Conservation (phyloP, 108 stramenopile genomes). For the Skeletonema menzelii region DNA sequence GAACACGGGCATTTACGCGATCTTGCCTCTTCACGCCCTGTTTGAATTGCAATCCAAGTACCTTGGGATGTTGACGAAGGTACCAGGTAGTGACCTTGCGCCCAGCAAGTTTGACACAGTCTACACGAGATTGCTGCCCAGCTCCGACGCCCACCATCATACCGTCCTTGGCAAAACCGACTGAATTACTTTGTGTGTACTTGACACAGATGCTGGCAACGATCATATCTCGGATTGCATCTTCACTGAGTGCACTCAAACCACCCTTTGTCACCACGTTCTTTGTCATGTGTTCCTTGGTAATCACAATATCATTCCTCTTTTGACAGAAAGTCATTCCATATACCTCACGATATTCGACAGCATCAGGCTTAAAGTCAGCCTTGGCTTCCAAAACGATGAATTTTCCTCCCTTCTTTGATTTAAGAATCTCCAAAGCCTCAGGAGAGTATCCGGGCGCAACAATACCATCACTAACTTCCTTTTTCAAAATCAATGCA, state of each 20-base stretch:
- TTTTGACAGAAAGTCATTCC: constrained; percentile 97
- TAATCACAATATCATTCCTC: constrained; percentile 90
- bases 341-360: constrained; percentile 98
- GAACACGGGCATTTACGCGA: constrained; percentile 97
- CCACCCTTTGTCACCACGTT: constrained; percentile 63
- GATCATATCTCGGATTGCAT: constrained; percentile 95
- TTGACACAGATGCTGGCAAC: constrained; percentile 97
- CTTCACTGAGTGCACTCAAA: constrained; percentile 68
- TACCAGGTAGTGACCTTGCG: constrained; percentile 97
- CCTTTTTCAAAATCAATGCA: constrained; percentile 92
- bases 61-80: constrained; percentile 97
- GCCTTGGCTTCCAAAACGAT: constrained; percentile 93
- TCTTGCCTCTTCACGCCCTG: constrained; percentile 95
- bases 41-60: constrained; percentile 92
- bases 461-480: constrained; percentile 98
- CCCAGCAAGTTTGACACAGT: constrained; percentile 99
- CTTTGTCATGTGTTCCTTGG: constrained; percentile 71
- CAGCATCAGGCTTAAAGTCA: constrained; percentile 74
- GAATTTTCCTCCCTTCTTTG: constrained; percentile 98
- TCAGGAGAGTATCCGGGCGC: constrained; percentile 98
- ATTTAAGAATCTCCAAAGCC: constrained; percentile 92
- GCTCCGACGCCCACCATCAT: constrained; percentile 99
- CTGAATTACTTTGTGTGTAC: constrained; percentile 98
- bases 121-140: constrained; percentile 99
- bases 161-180: constrained; percentile 96